Evolutionary conservation across 2,329 filamentous ascomycete genomes (phyloP).

Genomic region (Aspergillus pseudoterreus): DNA sequence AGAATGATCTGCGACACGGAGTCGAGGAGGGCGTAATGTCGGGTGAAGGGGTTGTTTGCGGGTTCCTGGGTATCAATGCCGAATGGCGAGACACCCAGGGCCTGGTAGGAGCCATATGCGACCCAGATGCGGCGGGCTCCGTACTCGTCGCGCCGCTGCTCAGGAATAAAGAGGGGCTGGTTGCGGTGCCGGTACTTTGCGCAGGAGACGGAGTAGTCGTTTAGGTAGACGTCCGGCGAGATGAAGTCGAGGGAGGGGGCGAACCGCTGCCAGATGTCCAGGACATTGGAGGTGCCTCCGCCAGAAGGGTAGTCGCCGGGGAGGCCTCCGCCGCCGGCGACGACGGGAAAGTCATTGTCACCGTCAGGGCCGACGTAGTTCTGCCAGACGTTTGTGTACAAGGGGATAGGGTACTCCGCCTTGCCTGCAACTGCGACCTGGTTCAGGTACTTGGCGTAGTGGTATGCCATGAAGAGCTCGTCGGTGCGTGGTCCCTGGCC

Average conservation of each 20-base stretch:
- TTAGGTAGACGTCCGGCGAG: slow-evolving; percentile 47
- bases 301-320: slow-evolving; percentile 49
- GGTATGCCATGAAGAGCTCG: slow-evolving; percentile 50
- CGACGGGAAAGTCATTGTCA: slow-evolving; percentile 31
- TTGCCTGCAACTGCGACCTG: slow-evolving; percentile 42
- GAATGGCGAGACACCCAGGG: slow-evolving; percentile 36
- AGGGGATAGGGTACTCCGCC: slow-evolving; percentile 38
- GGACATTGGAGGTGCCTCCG: slow-evolving; percentile 39
- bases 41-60: slow-evolving; percentile 13
- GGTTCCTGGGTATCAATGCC: slow-evolving; percentile 40
- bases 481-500: slow-evolving; percentile 36
- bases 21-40: slow-evolving; percentile 39
- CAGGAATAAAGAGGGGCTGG: slow-evolving; percentile 48
- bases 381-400: slow-evolving; percentile 48
- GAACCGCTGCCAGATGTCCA: slow-evolving; percentile 45
- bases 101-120: slow-evolving; percentile 35
- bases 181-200: slow-evolving; percentile 40
- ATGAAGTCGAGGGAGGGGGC: slow-evolving; percentile 47
- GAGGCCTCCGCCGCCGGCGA: slow-evolving; percentile 42
- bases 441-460: slow-evolving; percentile 41
- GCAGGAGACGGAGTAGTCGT: slow-evolving; percentile 42
- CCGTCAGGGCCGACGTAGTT: slow-evolving; percentile 36
- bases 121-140: slow-evolving; percentile 39
- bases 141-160: slow-evolving; percentile 46
- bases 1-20: slow-evolving; percentile 35